Percentiles rank a stretch among this genome's conserved stretches.
Evolutionary conservation across 306 rosid genomes (phyloP).

Genomic region (Casuarina cunninghamiana): DNA sequence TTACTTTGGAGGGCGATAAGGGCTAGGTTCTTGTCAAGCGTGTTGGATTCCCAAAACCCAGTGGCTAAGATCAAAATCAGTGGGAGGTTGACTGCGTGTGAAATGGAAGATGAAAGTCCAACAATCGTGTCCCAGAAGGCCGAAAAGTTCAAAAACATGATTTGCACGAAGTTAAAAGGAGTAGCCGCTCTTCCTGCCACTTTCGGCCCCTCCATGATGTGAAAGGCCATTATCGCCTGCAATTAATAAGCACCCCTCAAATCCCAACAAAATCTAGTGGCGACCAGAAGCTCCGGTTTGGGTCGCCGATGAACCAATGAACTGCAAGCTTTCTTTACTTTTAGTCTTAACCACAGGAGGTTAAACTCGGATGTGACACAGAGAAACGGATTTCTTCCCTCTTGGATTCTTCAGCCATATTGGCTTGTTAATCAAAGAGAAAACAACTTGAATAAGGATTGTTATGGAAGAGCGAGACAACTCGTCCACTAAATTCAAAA

Average conservation of each 20-base stretch:
- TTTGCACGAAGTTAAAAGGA: neutral
- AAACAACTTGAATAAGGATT: no score
- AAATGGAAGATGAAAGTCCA: neutral
- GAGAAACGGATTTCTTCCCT: no score
- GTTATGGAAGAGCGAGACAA: no score
- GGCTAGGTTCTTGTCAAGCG: no score
- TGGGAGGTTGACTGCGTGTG: neutral
- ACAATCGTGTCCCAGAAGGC: neutral
- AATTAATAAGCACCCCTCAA: neutral
- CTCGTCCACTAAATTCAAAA: no score
- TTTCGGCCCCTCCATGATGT: neutral
- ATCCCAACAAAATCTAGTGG: neutral
- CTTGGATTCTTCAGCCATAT: no score
- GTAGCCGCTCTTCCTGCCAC: neutral
- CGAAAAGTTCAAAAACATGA: neutral
- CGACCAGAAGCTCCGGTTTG: neutral
- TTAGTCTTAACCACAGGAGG: no score
- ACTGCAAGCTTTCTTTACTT: neutral
- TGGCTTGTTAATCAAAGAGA: no score
- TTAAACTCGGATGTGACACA: no score
- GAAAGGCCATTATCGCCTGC: no score
- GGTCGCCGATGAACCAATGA: neutral
- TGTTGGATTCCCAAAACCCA: no score
- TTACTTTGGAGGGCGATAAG: no score
- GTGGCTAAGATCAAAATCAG: neutral